These are phyloP conservation scores for Globisporangium polare DNA, from an alignment of 352 stramenopile species.

Conservation along the genomic window DNA sequence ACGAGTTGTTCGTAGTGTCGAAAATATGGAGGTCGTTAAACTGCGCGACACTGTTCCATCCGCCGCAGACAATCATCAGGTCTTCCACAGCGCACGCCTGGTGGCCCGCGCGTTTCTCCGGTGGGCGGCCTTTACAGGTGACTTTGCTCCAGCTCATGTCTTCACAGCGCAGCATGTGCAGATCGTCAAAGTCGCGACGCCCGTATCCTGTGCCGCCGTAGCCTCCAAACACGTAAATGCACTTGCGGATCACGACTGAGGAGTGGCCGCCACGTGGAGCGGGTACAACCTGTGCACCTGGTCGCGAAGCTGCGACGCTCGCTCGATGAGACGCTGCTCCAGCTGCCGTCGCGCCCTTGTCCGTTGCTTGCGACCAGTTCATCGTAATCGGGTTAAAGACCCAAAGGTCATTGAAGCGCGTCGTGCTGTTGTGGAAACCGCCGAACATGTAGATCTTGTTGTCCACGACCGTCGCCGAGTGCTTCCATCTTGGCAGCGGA, in stretches of 20 bases:
- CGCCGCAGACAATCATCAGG: slow-evolving; percentile 91
- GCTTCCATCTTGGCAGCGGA: slow-evolving; percentile 82
- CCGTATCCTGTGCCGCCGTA: slow-evolving; percentile 93
- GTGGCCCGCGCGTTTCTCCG: slow-evolving; percentile 91
- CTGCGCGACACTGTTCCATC: slow-evolving; percentile 93
- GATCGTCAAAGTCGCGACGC: slow-evolving; percentile 93
- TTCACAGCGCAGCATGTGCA: slow-evolving; percentile 87
- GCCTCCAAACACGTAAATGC: slow-evolving; percentile 93
- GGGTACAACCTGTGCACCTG: slow-evolving; percentile 40
- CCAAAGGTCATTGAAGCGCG: slow-evolving; percentile 96
- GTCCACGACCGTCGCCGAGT: slow-evolving; percentile 88
- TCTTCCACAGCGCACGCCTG: slow-evolving; percentile 88
- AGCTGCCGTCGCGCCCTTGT: slow-evolving; percentile 50
- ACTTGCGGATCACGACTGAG: slow-evolving; percentile 73
- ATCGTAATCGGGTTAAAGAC: slow-evolving; percentile 93
- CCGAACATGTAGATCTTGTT: slow-evolving; percentile 93
- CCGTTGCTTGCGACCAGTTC: slow-evolving; percentile 83
- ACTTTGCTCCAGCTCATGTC: slow-evolving; percentile 86
- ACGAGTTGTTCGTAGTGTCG: slow-evolving; percentile 83
- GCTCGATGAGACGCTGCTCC: slow-evolving; percentile 25
- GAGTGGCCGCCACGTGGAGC: slow-evolving; percentile 89
- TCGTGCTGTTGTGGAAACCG: slow-evolving; percentile 87
- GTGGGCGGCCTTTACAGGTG: slow-evolving; percentile 77
- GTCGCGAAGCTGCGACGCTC: slow-evolving; percentile 15
- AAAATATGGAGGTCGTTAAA: slow-evolving; percentile 96